Evolutionary conservation across 2,329 filamentous ascomycete genomes (phyloP).

Genomic region (Didymella segeticola): DNA sequence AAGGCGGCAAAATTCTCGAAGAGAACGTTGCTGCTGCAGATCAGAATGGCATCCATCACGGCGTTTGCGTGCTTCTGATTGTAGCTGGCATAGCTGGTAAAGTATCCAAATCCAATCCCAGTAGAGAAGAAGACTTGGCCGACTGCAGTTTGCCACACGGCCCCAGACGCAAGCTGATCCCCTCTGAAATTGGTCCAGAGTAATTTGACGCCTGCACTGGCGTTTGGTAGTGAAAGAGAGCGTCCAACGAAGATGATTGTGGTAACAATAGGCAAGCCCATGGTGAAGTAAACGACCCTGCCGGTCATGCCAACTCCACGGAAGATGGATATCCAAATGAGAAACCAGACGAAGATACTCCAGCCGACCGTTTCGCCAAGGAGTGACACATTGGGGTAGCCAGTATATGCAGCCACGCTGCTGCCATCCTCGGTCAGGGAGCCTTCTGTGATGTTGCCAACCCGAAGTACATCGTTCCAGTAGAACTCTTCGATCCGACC

Average conservation of each 20-base stretch:
- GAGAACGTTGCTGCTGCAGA: constrained; percentile 62
- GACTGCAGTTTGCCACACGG: constrained; percentile 66
- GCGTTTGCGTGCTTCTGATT: constrained; percentile 64
- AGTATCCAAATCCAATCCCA: constrained; percentile 63
- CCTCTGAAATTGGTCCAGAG: constrained; percentile 59
- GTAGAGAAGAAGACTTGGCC: constrained; percentile 68
- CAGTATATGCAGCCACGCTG: constrained; percentile 53
- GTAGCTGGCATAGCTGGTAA: constrained; percentile 65
- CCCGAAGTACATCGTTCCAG: constrained; percentile 56
- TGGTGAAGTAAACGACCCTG: constrained; percentile 67
- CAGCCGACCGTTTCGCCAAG: constrained; percentile 65
- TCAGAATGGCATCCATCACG: constrained; percentile 64
- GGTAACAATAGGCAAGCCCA: constrained; percentile 65
- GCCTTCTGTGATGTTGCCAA: constrained; percentile 52
- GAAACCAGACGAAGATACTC: constrained; percentile 65
- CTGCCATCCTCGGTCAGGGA: constrained; percentile 44
- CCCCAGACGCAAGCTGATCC: constrained; percentile 58
- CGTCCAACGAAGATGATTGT: constrained; percentile 64
- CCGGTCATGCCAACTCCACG: constrained; percentile 65
- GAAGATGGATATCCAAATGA: constrained; percentile 67
- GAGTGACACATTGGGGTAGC: constrained; percentile 56
- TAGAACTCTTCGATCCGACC: constrained; percentile 61
- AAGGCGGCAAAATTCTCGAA: constrained; percentile 63
- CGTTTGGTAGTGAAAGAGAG: constrained; percentile 61
- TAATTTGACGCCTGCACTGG: constrained; percentile 59